Base-by-base conservation (phyloP, 306 rosid genomes). In the Neltuma alba region DNA sequence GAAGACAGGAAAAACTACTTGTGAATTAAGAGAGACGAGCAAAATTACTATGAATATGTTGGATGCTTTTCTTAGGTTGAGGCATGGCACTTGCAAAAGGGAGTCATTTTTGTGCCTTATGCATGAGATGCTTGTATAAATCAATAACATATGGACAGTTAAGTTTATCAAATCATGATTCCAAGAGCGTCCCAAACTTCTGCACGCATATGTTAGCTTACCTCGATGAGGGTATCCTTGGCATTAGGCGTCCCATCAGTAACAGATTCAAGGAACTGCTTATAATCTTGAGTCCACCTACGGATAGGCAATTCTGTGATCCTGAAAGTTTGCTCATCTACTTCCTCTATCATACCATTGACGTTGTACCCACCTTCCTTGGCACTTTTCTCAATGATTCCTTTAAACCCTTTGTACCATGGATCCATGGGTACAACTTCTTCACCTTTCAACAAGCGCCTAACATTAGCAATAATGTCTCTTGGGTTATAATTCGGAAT, bases 221-320 rank as follows among this genome's bases (percentile, higher is more conserved):
- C 99, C 89, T 91, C 94, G 41, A 95, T 89, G 45, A 92, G 84
- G 41, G 92, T 92, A 80, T 95, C 98, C 75, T 95, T 95, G 79
- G 88, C 97, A 76, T 91, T 91, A 64, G 90, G 87, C 3, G 84
- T 6, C 20, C 94, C 94, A 11, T 77, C 86, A 38, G 97, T 87
- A 34, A 91, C 74, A 76, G 95, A 89, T 76, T 91, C 97, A 40
- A 95, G 88, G 42, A 89, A 95, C 72, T 91, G 92, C 89, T 92
- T 95, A 45, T 91, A 95, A 77, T 95, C 99, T 82, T 92, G 94
- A 38, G 99, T 95, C 99, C 99, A 95, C 83, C 88, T 86, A 67
- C 96, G 94, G 4, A 95, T 73, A 14, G 99, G 98, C 69, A 95
- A 83, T 87, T 95, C 98, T 0, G 84, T 76, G 60, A 95, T 85